Evolutionary conservation across 352 stramenopile genomes (phyloP), one percentile per base, ranked within the genome.

Genomic region (Pythium guiyangense): DNA sequence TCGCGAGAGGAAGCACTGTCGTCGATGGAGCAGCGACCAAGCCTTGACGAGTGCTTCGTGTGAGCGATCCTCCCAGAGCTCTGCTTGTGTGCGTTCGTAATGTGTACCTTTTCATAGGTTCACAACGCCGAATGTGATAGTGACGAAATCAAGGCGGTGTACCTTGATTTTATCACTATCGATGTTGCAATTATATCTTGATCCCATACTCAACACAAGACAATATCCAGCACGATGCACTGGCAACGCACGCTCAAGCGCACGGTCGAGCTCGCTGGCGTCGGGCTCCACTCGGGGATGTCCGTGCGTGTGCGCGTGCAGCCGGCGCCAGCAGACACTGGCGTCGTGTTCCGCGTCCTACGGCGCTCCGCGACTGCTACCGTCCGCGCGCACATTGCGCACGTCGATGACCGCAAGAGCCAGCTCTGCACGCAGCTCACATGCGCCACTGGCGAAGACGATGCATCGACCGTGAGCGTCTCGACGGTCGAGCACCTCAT

Each of bases 401-500:
- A 77, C 22, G 64, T 88, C 10, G 64, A 85, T 37, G 63, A 60
- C 53, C 57, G 57, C 52, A 67, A 62, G 45, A 77, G 72, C 45
- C 69, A 82, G 57, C 59, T 91, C 39, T 91, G 80, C 67, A 86
- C 80, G 10, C 74, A 79, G 34, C 66, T 91, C 29, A 62, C 48
- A 50, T 6, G 55, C 61, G 11, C 42, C 6, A 14, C 35, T 40
- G 35, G 6, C 12, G 12, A 14, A 6, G 35, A 6, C 0, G 35
- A 59, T 6, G 44, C 59, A 52, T 55, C 67, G 46, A 59, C 55
- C 6, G 35, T 40, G 49, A 68, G 50, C 26, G 61, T 88, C 5
- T 76, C 69, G 0, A 92, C 81, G 11, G 40, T 73, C n/a, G 81
- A 92, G 56, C 81, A 92, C 43, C 42, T 92, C 11, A 81, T 92